Evolutionary conservation across 352 stramenopile genomes (phyloP), one percentile per base, ranked within the genome.

Genomic region (Pythium scleroteichum): DNA sequence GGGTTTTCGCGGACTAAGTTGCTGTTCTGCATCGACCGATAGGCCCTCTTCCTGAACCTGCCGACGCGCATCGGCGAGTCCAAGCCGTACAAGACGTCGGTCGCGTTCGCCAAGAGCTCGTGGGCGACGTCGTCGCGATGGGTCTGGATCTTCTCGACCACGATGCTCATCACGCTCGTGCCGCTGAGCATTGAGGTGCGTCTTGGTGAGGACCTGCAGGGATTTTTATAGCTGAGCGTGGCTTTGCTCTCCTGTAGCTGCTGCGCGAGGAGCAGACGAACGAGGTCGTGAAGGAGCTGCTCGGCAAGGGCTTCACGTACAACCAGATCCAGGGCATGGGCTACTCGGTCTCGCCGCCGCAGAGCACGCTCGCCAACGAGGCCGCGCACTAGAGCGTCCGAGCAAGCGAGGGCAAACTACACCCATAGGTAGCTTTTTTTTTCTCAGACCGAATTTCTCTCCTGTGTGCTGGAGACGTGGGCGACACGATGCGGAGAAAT

Each of bases 271-370:
- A 92, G 62, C 83, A 92, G 69, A 90, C 83, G 32, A 92, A 92
- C 56, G 83, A 92, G 59, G 77, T 90, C 40, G 83, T 90, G 40
- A 92, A 91, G 73, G 83, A 92, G 57, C 66, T 92, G 41, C 55
- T 91, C 44, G 75, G 72, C 69, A 92, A 92, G 72, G 85, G 85
- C 16, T 95, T 92, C 66, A 88, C 68, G 50, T 86, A 91, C 61
- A 79, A 85, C 68, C 85, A 95, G 67, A 89, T 95, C 56, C 82
- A 91, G 51, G 71, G 71, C 61, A 95, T 95, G 85, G 85, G 85
- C 55, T 95, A 92, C 77, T 75, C 80, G 53, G 73, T 91, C 41
- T 67, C 78, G 51, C 76, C 80, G 59, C 79, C 69, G 46, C 69
- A 90, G 62, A 93, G 78, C 68, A 92, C 79, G 48, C 75, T 90